Evolutionary conservation across 2,329 filamentous ascomycete species (phyloP), one percentile per base, ranked within the genome.

Genomic region (Moelleriella libera): DNA sequence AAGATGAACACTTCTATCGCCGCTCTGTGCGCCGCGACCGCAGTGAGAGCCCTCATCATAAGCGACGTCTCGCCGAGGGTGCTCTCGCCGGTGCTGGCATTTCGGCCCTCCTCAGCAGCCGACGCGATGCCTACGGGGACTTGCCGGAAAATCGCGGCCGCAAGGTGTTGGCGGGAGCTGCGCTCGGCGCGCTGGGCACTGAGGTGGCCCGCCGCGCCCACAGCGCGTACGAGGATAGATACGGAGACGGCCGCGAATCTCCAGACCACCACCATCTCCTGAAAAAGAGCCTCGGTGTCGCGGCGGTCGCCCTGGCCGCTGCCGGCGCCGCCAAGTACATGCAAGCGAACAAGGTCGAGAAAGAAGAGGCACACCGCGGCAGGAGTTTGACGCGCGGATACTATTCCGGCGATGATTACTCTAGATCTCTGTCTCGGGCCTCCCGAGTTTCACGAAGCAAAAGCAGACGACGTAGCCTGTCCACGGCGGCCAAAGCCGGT

Each of bases 321-420:
- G 78, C 78, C 4, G 79, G 78, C n/a, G 78, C 78, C 5, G 72
- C 77, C 51, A 81, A 82, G 57, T 81, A 80, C 56, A 74, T 76
- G 58, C 73, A 80, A 52, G 71, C 73, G 54, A 75, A 70, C 60
- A 80, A 77, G 56, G 61, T 74, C 43, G 75, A 81, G 43, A 77
- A 74, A 56, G 78, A 80, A 52, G 78, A 82, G 54, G 60, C 69
- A 11, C 64, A 52, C 31, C 74, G 79, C 45, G 79, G 79, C 8
- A 74, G 78, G 43, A 73, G 72, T 54, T 69, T 73, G 32, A 69
- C 64, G 41, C 68, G 74, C 40, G 60, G 63, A 47, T 63, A 64
- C 40, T 53, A 68, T 49, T 71, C 68, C 2, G 57, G 59, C 41
- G 67, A 65, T 44, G 64, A 69, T 47, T 67, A 68, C 56, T 63